Base-by-base conservation (phyloP, 495 filamentous ascomycete species). In the Xylaria venustula region DNA sequence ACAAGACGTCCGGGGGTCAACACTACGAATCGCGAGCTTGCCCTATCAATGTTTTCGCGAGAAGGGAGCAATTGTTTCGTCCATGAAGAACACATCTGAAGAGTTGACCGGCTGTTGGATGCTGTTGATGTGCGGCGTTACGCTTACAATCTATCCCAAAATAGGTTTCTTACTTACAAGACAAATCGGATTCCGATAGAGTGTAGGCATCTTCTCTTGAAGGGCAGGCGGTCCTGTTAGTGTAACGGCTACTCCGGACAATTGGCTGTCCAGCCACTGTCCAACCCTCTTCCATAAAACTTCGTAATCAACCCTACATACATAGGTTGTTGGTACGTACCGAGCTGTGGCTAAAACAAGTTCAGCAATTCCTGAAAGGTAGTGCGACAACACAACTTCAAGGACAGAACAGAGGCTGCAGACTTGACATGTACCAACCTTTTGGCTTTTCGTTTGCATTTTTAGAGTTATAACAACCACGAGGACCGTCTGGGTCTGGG, bases 241-340 rank as follows among this genome's bases (percentile, higher is more conserved):
- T 41, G 20, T 3, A 54, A 36, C 51, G 51, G 51, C 51, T 42
- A 12, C 51, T 54, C 51, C 51, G 51, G 51, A 54, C 51, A 28
- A 42, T 54, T 30, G 37, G 37, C 42, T 23, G 23, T 17, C 14
- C 7, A 45, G 42, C 42, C 42, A 45, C 42, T 45, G 2, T 45
- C 42, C 42, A 22, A 11, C 6, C 42, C n/a, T 34, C 17, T 45
- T 17, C 17, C 4, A 40, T 40, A 3, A 5, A 15, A 15, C 37
- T 15, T 40, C 6, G 7, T 12, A 40, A n/a, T n/a, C n/a, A n/a
- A n/a, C n/a, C n/a, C n/a, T n/a, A n/a, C n/a, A n/a, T n/a, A n/a
- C n/a, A n/a, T n/a, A n/a, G n/a, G n/a, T n/a, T n/a, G n/a, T n/a
- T n/a, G n/a, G n/a, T n/a, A n/a, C n/a, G n/a, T n/a, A n/a, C n/a